These are phyloP conservation scores for Vitis labrusca DNA, from an alignment of 164 flowering plant species.

Conservation along the genomic window DNA sequence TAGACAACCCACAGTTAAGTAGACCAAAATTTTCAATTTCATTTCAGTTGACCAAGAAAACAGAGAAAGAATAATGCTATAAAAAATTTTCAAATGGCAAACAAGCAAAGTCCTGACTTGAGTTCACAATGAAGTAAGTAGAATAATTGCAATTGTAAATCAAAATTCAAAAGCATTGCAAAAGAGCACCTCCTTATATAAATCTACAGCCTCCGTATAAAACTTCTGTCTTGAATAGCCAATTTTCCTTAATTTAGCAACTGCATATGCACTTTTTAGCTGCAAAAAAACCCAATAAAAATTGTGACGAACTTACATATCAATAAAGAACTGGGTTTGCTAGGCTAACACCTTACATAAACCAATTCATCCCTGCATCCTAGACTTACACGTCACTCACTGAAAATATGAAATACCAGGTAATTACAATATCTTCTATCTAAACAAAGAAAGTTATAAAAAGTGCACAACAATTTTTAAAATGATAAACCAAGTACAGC, in stretches of 20 bases:
- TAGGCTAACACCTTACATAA: neutral
- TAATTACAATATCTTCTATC: neutral
- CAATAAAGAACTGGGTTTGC: neutral
- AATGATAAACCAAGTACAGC: neutral
- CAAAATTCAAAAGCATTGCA: conserved; percentile 3
- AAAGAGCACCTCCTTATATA: conserved; percentile 73
- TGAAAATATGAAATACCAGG: no score
- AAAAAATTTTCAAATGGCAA: no score
- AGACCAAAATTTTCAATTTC: neutral
- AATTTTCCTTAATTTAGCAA: conserved; percentile 68
- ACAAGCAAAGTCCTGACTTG: neutral
- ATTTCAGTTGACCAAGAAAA: neutral
- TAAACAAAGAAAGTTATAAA: neutral
- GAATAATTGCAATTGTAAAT: neutral
- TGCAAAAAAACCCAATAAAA: conserved; percentile 28
- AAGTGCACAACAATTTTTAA: no score
- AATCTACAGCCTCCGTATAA: conserved; percentile 63
- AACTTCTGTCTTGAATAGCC: conserved; percentile 77
- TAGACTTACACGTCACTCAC: no score
- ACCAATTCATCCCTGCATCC: no score
- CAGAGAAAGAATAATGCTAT: neutral
- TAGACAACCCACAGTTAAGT: neutral
- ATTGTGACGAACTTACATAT: neutral
- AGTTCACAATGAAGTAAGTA: neutral
- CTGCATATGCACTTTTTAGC: conserved; percentile 91